Evolutionary conservation across 139 green algal species (phyloP), one percentile per base, ranked within the genome.

Genomic region (Asterochloris erici): DNA sequence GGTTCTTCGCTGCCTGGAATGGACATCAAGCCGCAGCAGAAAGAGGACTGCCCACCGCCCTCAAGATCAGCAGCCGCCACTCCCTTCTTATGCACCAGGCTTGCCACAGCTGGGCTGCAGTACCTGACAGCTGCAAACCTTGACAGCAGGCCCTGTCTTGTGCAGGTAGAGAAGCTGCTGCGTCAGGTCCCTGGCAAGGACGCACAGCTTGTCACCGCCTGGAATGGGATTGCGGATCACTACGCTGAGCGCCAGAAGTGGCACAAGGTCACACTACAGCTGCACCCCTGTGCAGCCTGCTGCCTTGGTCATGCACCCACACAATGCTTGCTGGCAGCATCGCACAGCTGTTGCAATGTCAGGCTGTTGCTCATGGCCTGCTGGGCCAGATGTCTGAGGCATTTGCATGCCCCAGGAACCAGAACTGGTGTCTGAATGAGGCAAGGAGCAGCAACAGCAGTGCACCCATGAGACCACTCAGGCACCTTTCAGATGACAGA

Each of bases 161-260:
- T 77, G n/a, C 63, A 82, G 64, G 91, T 93, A 63, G 91, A 94
- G 83, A 84, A 89, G 82, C 85, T 96, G 63, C 66, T 94, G 71
- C 79, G 81, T 19, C 83, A 90, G 77, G 84, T 24, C 23, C 85
- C 86, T 14, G 89, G 92, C 29, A 87, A 94, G 78, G 92, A 95
- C 78, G 54, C 74, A 54, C 86, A 90, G 82, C 85, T 94, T 79
- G 75, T 86, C 12, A 84, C 84, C 11, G 87, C 91, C 0, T 93
- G 89, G 89, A 94, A 94, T 86, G 89, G 91, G 84, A 95, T 97
- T 27, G 93, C 91, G n/a, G 87, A 95, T 66, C 93, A 95, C 85
- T 95, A 96, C 85, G 86, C 79, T 61, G 93, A 97, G 77, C 82
- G 91, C 14, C 87, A 93, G 62, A 92, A 93, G 81, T 96, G 91